phyloP scores from a whole-genome alignment of 1,284 basidiomycete species.

The Austroboletus sp. region DNA sequence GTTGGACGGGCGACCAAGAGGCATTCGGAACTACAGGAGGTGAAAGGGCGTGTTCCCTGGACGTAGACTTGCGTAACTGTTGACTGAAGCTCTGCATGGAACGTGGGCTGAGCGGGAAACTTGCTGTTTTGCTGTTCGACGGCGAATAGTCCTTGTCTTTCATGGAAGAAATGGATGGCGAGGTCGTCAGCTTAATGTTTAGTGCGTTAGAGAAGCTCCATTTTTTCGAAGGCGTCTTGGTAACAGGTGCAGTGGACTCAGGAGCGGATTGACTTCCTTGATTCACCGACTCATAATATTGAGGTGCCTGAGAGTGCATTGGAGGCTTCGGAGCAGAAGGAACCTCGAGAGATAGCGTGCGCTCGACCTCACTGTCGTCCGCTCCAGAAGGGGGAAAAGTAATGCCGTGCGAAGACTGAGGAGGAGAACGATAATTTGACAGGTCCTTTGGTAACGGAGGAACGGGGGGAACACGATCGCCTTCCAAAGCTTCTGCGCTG shows the following conservation, averaged over 20 bases:
- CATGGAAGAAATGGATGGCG: conserved; percentile 55
- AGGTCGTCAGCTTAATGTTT: conserved; percentile 70
- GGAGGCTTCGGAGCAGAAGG: conserved; percentile 36
- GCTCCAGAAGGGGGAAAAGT: conserved; percentile 42
- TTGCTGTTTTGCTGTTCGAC: conserved; percentile 38
- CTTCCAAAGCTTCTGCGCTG: conserved; percentile 53
- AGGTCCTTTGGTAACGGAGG: conserved; percentile 92
- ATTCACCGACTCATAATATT: conserved; percentile 19
- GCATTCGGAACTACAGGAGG: conserved; percentile 38
- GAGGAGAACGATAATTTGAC: conserved; percentile 68
- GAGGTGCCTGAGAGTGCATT: conserved; percentile 19
- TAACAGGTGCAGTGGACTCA: conserved; percentile 36
- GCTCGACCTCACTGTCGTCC: conserved; percentile 37
- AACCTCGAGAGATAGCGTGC: conserved; percentile 49
- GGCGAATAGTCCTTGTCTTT: conserved; percentile 35
- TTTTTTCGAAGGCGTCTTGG: conserved; percentile 82
- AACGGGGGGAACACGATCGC: conserved; percentile 79
- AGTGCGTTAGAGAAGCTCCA: conserved; percentile 92
- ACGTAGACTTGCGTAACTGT: conserved; percentile 56
- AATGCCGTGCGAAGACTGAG: conserved; percentile 46
- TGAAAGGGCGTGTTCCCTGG: conserved; percentile 54
- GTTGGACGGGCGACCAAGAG: conserved; percentile 62
- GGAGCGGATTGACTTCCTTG: conserved; percentile 36
- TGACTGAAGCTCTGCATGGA: conserved; percentile 53
- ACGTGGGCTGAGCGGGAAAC: conserved; percentile 57